Conservation (phyloP, 495 filamentous ascomycete genomes). For the Annulohypoxylon maeteangense region DNA sequence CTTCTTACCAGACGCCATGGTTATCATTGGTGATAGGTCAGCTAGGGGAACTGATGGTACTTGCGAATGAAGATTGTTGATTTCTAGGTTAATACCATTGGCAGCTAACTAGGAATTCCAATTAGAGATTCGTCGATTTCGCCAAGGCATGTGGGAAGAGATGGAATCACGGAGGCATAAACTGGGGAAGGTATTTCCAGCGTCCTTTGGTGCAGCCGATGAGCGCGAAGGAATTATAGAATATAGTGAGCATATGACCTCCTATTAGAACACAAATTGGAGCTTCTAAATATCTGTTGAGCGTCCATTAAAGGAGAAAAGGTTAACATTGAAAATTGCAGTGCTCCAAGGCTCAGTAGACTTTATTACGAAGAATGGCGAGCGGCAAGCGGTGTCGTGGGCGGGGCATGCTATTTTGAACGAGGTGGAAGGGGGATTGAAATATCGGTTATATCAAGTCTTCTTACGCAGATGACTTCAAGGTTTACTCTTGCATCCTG, state of each 20-base stretch:
- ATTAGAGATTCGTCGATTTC: constrained; percentile 38
- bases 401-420: constrained; percentile 41
- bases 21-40: constrained; percentile 48
- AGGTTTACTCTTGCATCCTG: no score
- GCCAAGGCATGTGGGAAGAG: constrained; percentile 44
- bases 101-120: background rate
- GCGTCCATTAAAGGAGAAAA: background rate
- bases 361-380: constrained; percentile 33
- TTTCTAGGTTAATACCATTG: background rate
- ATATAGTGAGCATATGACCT: constrained; percentile 31
- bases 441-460: constrained; percentile 45
- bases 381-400: constrained; percentile 29
- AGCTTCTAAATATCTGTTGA: background rate
- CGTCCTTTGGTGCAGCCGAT: constrained; percentile 24
- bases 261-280: background rate
- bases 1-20: constrained; percentile 48
- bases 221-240: constrained; percentile 30
- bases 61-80: background rate
- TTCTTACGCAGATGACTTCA: constrained; percentile 37
- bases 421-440: constrained; percentile 32
- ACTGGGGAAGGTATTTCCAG: constrained; percentile 50
- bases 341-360: constrained; percentile 48
- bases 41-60: constrained; percentile 49
- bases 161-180: constrained; percentile 47
- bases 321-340: background rate